These are phyloP conservation scores for Alternaria dauci DNA, from an alignment of 2,329 filamentous ascomycete species.

Conservation along the genomic window DNA sequence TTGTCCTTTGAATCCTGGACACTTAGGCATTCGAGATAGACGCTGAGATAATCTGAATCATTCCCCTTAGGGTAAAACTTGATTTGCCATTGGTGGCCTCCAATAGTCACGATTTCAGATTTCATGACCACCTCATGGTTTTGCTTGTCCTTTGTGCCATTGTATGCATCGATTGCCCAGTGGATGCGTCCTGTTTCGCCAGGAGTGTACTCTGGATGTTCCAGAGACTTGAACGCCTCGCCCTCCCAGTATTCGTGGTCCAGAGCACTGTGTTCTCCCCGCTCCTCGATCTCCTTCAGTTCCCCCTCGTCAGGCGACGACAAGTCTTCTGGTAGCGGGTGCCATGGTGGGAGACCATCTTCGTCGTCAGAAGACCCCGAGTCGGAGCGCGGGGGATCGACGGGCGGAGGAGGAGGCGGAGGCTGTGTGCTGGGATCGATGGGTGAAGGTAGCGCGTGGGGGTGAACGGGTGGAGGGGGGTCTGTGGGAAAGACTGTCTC, in stretches of 20 bases:
- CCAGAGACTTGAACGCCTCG: conserved; percentile 62
- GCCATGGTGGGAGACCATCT: conserved; percentile 57
- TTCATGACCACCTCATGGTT: conserved; percentile 67
- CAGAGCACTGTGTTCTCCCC: conserved; percentile 62
- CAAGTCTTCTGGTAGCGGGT: conserved; percentile 64
- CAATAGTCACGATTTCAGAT: conserved; percentile 64
- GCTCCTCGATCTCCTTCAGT: conserved; percentile 64
- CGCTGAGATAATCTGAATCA: conserved; percentile 64
- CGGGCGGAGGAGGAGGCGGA: conserved; percentile 44
- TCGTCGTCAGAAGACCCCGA: conserved; percentile 49
- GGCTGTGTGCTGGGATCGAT: conserved; percentile 35
- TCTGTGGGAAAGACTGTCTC: conserved; percentile 26
- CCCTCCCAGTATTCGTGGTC: conserved; percentile 68
- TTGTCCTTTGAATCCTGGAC: conserved; percentile 43
- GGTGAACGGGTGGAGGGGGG: conserved; percentile 36
- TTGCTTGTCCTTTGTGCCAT: conserved; percentile 67
- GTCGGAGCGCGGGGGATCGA: conserved; percentile 41
- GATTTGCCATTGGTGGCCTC: conserved; percentile 70
- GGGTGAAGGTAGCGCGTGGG: conserved; percentile 19
- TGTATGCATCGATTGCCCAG: conserved; percentile 66
- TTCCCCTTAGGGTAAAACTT: conserved; percentile 71
- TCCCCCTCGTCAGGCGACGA: conserved; percentile 65
- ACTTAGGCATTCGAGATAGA: conserved; percentile 69
- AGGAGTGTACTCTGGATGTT: conserved; percentile 66
- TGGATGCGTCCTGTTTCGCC: conserved; percentile 64